Evolutionary conservation across 305 asterid genomes (phyloP).

Genomic region (Rubia peregrina): DNA sequence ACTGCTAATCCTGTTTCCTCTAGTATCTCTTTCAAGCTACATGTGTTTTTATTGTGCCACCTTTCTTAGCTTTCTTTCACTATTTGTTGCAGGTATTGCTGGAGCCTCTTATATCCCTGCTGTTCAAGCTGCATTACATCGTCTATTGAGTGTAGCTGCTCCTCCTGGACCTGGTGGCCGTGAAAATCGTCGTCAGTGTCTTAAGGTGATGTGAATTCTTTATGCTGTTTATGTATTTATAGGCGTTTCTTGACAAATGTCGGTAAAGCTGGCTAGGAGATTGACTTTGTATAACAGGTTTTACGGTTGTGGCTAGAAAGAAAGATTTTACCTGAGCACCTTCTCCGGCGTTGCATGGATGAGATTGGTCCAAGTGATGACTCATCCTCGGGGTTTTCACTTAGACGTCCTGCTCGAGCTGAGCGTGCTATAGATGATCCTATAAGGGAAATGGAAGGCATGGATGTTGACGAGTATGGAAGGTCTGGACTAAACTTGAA

Average conservation of each 20-base stretch:
- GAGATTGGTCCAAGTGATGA: slow-evolving; percentile 62
- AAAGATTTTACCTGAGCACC: slow-evolving; percentile 69
- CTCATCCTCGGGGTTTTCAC: slow-evolving; percentile 50
- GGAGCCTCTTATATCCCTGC: slow-evolving; percentile 78
- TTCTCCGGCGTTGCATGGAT: slow-evolving; percentile 61
- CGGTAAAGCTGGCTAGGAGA: slow-evolving; percentile 18
- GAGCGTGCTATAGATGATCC: slow-evolving; percentile 92
- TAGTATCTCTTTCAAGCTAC: neutral
- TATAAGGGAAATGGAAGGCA: slow-evolving; percentile 90
- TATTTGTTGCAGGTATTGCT: slow-evolving; percentile 46
- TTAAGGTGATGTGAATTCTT: slow-evolving; percentile 44
- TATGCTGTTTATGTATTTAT: slow-evolving; percentile 9
- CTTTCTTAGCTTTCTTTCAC: slow-evolving; percentile 5
- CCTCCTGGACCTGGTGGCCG: slow-evolving; percentile 74
- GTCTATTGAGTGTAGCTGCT: slow-evolving; percentile 83
- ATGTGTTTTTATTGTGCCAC: neutral
- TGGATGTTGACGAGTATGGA: slow-evolving; percentile 91
- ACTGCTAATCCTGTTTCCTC: neutral
- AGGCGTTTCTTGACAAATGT: slow-evolving; percentile 14
- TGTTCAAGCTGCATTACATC: slow-evolving; percentile 78
- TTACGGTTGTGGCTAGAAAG: slow-evolving; percentile 91
- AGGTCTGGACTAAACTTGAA: slow-evolving; percentile 37
- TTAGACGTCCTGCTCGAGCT: slow-evolving; percentile 77
- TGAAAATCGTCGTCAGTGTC: slow-evolving; percentile 93
- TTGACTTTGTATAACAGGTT: slow-evolving; percentile 42